phyloP scores from a whole-genome alignment of 306 rosid genomes.

The Medicago arabica region DNA sequence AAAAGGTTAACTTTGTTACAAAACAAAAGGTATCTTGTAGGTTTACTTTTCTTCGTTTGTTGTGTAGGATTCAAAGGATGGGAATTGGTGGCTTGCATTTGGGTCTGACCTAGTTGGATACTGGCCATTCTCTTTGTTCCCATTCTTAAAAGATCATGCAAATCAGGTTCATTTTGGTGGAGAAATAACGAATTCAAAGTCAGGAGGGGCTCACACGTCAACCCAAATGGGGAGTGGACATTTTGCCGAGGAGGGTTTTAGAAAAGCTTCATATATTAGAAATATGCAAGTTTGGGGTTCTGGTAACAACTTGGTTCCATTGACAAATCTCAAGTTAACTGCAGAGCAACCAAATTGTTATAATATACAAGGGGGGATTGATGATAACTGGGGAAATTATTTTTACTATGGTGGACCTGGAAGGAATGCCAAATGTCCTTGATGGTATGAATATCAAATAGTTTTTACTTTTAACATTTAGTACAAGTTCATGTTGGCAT shows the following conservation, averaged over 20 bases:
- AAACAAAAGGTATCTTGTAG: constrained; percentile 15
- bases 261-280: constrained; percentile 80
- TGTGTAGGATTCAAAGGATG: constrained; percentile 77
- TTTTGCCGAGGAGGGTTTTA: constrained; percentile 77
- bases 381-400: constrained; percentile 81
- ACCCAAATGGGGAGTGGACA: constrained; percentile 98
- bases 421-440: constrained; percentile 81
- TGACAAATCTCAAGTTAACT: constrained; percentile 62
- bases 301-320: constrained; percentile 72
- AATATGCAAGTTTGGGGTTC: constrained; percentile 80
- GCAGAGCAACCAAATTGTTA: constrained; percentile 91
- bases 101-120: constrained; percentile 80
- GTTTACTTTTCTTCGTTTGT: not conserved
- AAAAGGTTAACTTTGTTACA: too few species aligned
- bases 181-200: constrained; percentile 69
- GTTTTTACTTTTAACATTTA: too few species aligned
- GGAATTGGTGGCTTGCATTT: constrained; percentile 93
- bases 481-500: too few species aligned
- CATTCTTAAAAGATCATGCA: constrained; percentile 70
- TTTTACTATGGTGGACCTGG: constrained; percentile 98
- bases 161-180: constrained; percentile 92
- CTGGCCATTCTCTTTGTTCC: constrained; percentile 86
- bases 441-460: constrained; percentile 19
- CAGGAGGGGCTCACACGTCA: constrained; percentile 65
- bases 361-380: constrained; percentile 79